Evolutionary conservation across 768 basidiomycete species (phyloP), one percentile per base, ranked within the genome.

Genomic region (Scleroderma citrinum): DNA sequence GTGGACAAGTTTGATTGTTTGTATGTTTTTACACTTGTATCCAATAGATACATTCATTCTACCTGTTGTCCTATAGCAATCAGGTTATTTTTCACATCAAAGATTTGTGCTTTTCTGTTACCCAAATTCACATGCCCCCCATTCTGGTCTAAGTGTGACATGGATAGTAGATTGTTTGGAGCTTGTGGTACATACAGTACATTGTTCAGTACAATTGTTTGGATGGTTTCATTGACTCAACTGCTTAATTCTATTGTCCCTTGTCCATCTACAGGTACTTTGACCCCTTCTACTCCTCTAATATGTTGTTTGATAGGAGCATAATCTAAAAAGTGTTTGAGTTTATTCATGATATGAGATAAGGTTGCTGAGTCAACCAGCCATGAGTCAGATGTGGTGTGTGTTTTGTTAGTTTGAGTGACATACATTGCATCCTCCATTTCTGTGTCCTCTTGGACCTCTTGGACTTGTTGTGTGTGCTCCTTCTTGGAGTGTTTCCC

Each of bases 301-400:
- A 32, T 8, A 14, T 36, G 31, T 36, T 14, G 14, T 19, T 47
- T 16, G 23, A 37, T 3, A 1, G 46, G 34, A 8, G 3, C n/a
- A 32, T n/a, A 47, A 2, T 26, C 46, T 19, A 12, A n/a, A 49
- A 46, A 3, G 39, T 31, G 1, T 49, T 1, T 47, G 46, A 7
- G 53, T 41, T 29, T 29, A 29, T 29, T 29, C 26, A 29, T 5
- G 4, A 29, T 29, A 8, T 29, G 26, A 4, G 8, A 29, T 5
- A 8, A 29, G 26, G 26, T 29, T 4, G 26, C 26, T 29, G 4
- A 29, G 26, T 29, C 26, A 0, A 37, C 47, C 5, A 58, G 24
- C 56, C 54, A 58, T 2, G 14, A 39, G 2, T 52, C 49, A 46
- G 23, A 32, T 17, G 46, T 51, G 42, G 12, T 39, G 37, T 29